Base-by-base conservation (phyloP, 257 asterid genomes). In the Penstemon barbatus region DNA sequence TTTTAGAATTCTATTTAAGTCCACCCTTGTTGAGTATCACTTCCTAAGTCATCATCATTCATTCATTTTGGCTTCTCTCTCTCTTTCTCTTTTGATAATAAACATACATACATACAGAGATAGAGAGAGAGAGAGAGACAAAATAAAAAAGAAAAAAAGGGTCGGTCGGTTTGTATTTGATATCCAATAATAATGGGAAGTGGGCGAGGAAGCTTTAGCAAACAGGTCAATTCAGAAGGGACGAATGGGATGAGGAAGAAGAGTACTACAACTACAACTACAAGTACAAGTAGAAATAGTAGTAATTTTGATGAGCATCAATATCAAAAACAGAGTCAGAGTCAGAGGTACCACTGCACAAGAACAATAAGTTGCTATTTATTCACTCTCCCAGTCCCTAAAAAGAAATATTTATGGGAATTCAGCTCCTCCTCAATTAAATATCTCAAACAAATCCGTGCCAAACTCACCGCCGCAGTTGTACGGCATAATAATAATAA, bases 381-480 rank as follows among this genome's bases (percentile, higher is more conserved):
- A 3, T 78, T 80, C 76, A 69, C 79, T 72, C 54, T 71, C 19
- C 18, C 18, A 15, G 18, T 15, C 18, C 77, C 74, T 4, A 50
- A 77, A 66, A 25, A 25, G 33, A 25, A 25, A 68, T n/a, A n/a
- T n/a, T 64, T 63, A 11, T 52, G 49, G 60, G 71, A 72, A 2
- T n/a, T 66, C 38, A 50, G 57, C 19, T 68, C 80, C 19, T 68
- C 80, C 5, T 76, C 83, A 69, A 72, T 80, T 2, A 78, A 70
- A 49, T 66, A 68, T 18, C 75, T 80, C 19, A 83, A 83, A 68
- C 57, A 70, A 4, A 69, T 80, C 36, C 80, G 77, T 5, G 77
- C 63, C 0, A 80, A 76, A 39, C 63, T 80, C 62, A 75, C 37
- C 53, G 70, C 60, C 48, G 60, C 57, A 51, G 5, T 19, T 18